These are phyloP conservation scores for Candida quercuum DNA, from an alignment of 805 yeast genomes.

Conservation along the genomic window DNA sequence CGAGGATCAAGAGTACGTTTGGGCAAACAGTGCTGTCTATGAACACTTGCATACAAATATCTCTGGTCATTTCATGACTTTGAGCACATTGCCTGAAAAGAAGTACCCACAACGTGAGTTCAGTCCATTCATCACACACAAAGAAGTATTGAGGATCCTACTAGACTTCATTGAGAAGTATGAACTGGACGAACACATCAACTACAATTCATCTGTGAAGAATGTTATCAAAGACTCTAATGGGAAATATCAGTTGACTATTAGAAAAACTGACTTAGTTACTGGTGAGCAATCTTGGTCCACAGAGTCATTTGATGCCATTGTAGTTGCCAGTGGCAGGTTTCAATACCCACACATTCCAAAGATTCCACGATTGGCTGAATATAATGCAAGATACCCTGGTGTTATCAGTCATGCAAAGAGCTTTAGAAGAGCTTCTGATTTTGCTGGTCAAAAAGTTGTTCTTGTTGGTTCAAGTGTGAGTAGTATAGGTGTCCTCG, in stretches of 20 bases:
- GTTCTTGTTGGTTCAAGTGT: constrained; percentile 37
- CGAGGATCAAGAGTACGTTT: constrained; percentile 24
- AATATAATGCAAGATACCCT: constrained; percentile 34
- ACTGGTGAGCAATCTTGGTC: constrained; percentile 30
- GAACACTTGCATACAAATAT: constrained; percentile 32
- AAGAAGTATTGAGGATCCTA: constrained; percentile 25
- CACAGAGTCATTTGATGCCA: constrained; percentile 42
- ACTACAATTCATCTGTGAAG: constrained; percentile 32
- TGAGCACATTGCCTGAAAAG: constrained; percentile 21
- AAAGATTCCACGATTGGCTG: constrained; percentile 36
- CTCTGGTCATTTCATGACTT: constrained; percentile 29
- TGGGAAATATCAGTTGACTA: constrained; percentile 32
- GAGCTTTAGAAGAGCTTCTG: constrained; percentile 34
- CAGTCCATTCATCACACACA: constrained; percentile 30
- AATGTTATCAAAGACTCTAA: constrained; percentile 21
- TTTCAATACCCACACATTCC: constrained; percentile 51
- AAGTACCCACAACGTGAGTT: constrained; percentile 19
- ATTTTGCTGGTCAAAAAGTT: constrained; percentile 32
- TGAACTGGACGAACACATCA: constrained; percentile 25
- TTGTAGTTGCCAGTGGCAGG: constrained; percentile 52
- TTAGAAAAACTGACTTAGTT: constrained; percentile 8
- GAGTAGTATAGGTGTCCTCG: constrained; percentile 34
- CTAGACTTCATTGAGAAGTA: constrained; percentile 23
- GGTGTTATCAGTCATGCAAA: constrained; percentile 22
- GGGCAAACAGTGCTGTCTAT: constrained; percentile 31